Conservation (phyloP, 1,284 basidiomycete genomes). For the Ceraceosorus guamensis region DNA sequence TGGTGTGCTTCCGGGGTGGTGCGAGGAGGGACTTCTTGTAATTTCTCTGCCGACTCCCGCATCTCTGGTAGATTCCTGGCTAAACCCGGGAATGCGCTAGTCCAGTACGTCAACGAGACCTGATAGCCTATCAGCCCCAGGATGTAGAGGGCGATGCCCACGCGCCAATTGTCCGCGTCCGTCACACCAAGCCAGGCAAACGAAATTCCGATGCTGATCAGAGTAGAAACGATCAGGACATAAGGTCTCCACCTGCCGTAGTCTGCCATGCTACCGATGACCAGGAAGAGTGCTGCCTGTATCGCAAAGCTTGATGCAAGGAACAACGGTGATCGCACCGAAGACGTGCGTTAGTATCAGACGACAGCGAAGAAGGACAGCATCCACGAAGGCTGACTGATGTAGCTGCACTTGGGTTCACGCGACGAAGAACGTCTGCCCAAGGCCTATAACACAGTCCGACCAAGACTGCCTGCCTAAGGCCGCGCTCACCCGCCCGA, state of each 20-base stretch:
- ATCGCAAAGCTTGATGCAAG: slow-evolving; percentile 25
- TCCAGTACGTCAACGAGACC: slow-evolving; percentile 71
- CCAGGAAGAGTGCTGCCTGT: slow-evolving; percentile 59
- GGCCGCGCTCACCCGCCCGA: neutral
- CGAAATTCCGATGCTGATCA: slow-evolving; percentile 18
- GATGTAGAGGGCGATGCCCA: slow-evolving; percentile 72
- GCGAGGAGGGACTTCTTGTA: neutral
- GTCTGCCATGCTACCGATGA: slow-evolving; percentile 61
- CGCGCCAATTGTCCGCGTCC: slow-evolving; percentile 65
- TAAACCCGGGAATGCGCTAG: slow-evolving; percentile 71
- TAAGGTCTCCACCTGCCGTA: slow-evolving; percentile 23
- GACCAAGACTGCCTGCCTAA: neutral
- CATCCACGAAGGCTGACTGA: neutral
- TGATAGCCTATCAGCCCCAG: slow-evolving; percentile 73
- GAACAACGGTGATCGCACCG: slow-evolving; percentile 14
- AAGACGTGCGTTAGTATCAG: neutral
- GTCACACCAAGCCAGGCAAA: slow-evolving; percentile 15
- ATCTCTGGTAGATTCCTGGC: slow-evolving; percentile 69
- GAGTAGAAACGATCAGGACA: slow-evolving; percentile 21
- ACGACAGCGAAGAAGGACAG: neutral
- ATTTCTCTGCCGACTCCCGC: slow-evolving; percentile 50
- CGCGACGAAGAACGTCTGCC: slow-evolving; percentile 3
- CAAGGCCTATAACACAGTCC: neutral
- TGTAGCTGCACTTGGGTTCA: neutral
- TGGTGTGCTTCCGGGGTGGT: slow-evolving; percentile 60